A percentile compares a stretch with the other conserved stretches of the same genome.
Evolutionary conservation across 2,329 filamentous ascomycete genomes (phyloP).

Genomic region (Colletotrichum sp.): DNA sequence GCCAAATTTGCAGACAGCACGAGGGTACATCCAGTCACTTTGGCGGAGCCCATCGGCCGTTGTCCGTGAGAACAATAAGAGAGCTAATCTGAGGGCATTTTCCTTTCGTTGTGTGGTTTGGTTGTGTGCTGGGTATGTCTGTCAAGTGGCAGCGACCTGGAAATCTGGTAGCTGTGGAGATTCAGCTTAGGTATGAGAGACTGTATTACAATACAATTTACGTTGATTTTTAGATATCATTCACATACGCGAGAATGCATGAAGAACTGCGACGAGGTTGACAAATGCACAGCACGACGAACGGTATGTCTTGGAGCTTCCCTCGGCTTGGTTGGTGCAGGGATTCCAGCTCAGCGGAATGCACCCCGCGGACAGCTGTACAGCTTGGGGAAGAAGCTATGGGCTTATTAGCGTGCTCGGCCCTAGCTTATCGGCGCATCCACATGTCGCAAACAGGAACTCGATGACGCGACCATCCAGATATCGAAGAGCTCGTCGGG

Average conservation of each 20-base stretch:
- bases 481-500: conserved; percentile 15
- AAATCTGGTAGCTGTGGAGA: not conserved
- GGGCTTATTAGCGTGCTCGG: not conserved
- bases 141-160: not conserved
- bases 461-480: conserved; percentile 1
- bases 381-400: not conserved
- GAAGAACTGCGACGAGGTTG: not conserved
- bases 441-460: conserved; percentile 13
- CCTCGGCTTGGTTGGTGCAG: not conserved
- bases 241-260: not conserved
- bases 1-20: conserved; percentile 47
- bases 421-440: not conserved
- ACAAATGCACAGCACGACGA: not conserved
- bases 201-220: not conserved
- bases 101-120: not conserved
- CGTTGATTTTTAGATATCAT: not conserved
- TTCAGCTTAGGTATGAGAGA: not conserved
- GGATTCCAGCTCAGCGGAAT: not conserved
- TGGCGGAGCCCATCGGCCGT: conserved; percentile 25
- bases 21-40: conserved; percentile 17
- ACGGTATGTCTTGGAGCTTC: not conserved
- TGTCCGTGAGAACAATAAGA: conserved; percentile 44
- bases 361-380: not conserved
- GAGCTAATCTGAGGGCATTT: conserved; percentile 45
- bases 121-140: not conserved